Base-by-base conservation (phyloP, 495 filamentous ascomycete species). In the Usnea hakonensis region DNA sequence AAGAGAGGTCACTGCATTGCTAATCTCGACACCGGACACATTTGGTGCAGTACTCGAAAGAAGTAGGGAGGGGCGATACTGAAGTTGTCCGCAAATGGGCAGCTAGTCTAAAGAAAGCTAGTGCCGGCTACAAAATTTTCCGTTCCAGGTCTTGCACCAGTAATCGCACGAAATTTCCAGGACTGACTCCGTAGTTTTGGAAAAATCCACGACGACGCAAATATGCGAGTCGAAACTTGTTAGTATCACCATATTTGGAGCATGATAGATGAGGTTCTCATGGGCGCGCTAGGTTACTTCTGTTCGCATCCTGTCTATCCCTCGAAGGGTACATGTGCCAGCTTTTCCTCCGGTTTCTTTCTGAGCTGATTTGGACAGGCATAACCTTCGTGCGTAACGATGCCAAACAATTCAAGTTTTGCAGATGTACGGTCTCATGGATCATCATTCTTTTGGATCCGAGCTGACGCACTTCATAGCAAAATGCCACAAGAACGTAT, bases 401-500 rank as follows among this genome's bases (percentile, higher is more conserved):
- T 74, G 89, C 88, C 66, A 80, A 80, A 69, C 76, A 78, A 58
- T 90, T 90, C 75, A 75, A 80, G 58, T 86, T 86, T 82, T 95
- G 90, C 80, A 81, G 90, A 48, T 85, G 81, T 63, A 52, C 26
- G 11, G 48, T 52, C 16, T n/a, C 28, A 32, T 19, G 11, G 14
- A 19, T 30, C 9, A 14, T 19, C 32, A 5, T 9, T 16, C 48
- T 19, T 17, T 14, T 52, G 9, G 48, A 52, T 19, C 48, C 28
- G 14, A 8, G 48, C 28, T 52, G 28, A 52, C 48, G 19, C 23
- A 4, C 28, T 19, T 19, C 6, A 32, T 32, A 52, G 48, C 48
- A 52, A 97, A 96, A 81, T 96, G 92, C 80, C 90, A 95, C 77
- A 90, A 91, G 79, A 95, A 95, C 80, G 76, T 79, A 69, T 48